Base-by-base conservation (phyloP, 2,329 filamentous ascomycete genomes). In the Phyllosticta ampelicida region DNA sequence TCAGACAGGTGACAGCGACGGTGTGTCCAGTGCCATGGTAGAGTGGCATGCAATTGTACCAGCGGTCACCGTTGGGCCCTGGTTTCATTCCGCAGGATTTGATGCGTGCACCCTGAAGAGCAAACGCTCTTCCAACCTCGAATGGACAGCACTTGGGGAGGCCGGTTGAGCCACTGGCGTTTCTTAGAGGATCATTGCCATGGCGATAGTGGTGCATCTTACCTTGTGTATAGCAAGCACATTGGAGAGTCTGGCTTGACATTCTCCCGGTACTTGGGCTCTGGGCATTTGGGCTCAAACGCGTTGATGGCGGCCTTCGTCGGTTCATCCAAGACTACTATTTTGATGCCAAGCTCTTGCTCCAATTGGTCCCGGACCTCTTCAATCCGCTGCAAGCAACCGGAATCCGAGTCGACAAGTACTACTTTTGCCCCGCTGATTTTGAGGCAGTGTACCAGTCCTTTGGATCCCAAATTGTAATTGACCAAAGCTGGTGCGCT, bases 21-120 rank as follows among this genome's bases (percentile, higher is more conserved):
- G 86, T 82, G 19, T 80, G 80, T 5, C 86, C 87, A 0, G 87
- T 90, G 16, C 86, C 86, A 68, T 91, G 87, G 66, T 90, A 90
- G 29, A 89, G 73, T 0, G 82, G 87, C 86, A 90, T 90, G 70
- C 86, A 88, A 66, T 84, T 80, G 67, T 90, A 90, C 80, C 84
- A 89, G 26, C 84, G 75, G 67, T 89, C 84, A 54, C 62, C 74
- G 54, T 67, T 53, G 28, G 53, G 57, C 5, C 66, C 65, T 6
- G 67, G 62, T 18, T 71, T 67, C 2, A 76, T 72, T 1, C 73
- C 64, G 10, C 65, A 64, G 1, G 73, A 69, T 5, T 23, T 28
- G 19, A 54, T 51, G 2, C 56, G 56, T 1, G 56, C 48, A 63
- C 0, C 63, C 65, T 51, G 75, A 74, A 8, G 78, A 66, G 49